Percentiles rank a stretch among this genome's conserved stretches.
phyloP scores from a whole-genome alignment of 2,329 filamentous ascomycete genomes.

The Tolypocladium paradoxum region DNA sequence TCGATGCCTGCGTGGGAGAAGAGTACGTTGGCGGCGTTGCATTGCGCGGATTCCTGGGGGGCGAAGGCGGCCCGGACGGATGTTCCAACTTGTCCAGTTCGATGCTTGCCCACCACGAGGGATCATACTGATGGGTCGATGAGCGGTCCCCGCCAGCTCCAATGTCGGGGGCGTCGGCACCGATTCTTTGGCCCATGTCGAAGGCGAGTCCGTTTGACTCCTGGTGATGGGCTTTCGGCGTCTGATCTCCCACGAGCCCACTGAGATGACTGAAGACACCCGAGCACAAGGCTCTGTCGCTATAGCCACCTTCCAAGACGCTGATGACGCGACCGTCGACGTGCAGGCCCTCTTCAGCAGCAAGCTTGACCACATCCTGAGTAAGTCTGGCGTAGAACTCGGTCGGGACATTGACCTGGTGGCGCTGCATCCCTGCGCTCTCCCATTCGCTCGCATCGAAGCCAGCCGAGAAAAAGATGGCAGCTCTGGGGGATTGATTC shows the following conservation, averaged over 20 bases:
- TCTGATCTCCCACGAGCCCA: slow-evolving; percentile 56
- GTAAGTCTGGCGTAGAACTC: slow-evolving; percentile 93
- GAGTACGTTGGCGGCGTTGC: slow-evolving; percentile 62
- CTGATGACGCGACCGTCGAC: slow-evolving; percentile 83
- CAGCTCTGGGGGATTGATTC: slow-evolving; percentile 60
- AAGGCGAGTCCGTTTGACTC: slow-evolving; percentile 35
- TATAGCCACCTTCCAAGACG: slow-evolving; percentile 92
- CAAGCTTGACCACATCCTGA: slow-evolving; percentile 70
- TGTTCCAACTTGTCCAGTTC: slow-evolving; percentile 61
- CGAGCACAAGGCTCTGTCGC: slow-evolving; percentile 78
- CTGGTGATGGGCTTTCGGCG: slow-evolving; percentile 18
- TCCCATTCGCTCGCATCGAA: slow-evolving; percentile 98
- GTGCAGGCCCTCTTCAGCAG: slow-evolving; percentile 65
- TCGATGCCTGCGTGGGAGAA: slow-evolving; percentile 79
- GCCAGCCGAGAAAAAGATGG: slow-evolving; percentile 89
- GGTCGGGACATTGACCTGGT: slow-evolving; percentile 91
- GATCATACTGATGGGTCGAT: slow-evolving; percentile 44
- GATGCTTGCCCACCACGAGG: slow-evolving; percentile 58
- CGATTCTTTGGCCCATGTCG: slow-evolving; percentile 47
- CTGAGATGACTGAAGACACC: slow-evolving; percentile 85
- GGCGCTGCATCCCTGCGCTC: slow-evolving; percentile 83
- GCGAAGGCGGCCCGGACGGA: slow-evolving; percentile 36
- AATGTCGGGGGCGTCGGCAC: slow-evolving; percentile 23
- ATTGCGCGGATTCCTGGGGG: slow-evolving; percentile 42
- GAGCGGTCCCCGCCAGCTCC: slow-evolving; percentile 6